These are phyloP conservation scores for Artemisia annua DNA, from an alignment of 129 eudicot species.

Conservation along the genomic window DNA sequence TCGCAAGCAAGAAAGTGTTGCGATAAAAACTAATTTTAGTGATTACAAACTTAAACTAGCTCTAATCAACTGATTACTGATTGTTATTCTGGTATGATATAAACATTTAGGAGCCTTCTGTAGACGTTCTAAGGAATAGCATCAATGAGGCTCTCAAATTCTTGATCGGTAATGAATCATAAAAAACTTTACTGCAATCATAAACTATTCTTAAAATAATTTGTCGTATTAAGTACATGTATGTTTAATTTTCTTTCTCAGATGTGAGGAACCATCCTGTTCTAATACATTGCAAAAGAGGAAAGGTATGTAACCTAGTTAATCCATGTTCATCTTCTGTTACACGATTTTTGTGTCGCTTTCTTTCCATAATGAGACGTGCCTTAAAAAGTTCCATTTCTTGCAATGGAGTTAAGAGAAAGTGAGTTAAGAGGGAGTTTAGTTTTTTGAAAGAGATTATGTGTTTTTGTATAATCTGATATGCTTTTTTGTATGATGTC, in stretches of 20 bases:
- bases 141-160: constrained; percentile 55
- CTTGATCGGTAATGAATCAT: constrained; percentile 45
- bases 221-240: not conserved
- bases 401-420: no score
- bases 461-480: not conserved
- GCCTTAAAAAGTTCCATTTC: no score
- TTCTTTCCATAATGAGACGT: no score
- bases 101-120: constrained; percentile 45
- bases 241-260: constrained; percentile 18
- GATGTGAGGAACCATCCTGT: constrained; percentile 67
- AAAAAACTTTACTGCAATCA: not conserved
- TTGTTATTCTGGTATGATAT: constrained; percentile 4
- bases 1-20: no score
- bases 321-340: not conserved
- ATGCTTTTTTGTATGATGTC: constrained; percentile 20
- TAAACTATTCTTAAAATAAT: not conserved
- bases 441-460: no score
- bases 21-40: no score
- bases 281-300: constrained; percentile 66
- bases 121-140: constrained; percentile 30
- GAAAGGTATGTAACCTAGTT: constrained; percentile 48
- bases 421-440: no score
- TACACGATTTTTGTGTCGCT: no score
- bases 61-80: not conserved
- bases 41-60: no score